Evolutionary conservation across 2,329 filamentous ascomycete genomes (phyloP).

Genomic region (Calonectria leucothoes): DNA sequence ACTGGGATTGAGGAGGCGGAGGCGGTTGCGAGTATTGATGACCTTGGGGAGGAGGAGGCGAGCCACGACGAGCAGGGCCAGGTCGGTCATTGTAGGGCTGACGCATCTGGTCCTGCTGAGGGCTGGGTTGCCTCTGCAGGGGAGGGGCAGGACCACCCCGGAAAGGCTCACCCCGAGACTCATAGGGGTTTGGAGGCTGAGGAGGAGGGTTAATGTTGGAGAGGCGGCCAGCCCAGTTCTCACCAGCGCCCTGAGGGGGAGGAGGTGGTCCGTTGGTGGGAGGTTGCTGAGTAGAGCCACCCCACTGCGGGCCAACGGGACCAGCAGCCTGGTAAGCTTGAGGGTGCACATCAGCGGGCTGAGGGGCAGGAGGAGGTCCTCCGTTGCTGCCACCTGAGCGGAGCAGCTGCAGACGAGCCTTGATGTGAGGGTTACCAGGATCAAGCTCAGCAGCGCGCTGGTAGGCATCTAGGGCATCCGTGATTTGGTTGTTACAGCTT

Average conservation of each 20-base stretch:
- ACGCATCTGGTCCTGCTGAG: constrained; percentile 75
- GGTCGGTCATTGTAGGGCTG: constrained; percentile 67
- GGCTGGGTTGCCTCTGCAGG: constrained; percentile 79
- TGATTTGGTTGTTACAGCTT: constrained; percentile 98
- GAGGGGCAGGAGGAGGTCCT: constrained; percentile 80
- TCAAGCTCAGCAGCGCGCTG: constrained; percentile 94
- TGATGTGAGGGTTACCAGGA: constrained; percentile 93
- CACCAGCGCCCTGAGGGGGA: constrained; percentile 68
- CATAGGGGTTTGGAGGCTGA: constrained; percentile 84
- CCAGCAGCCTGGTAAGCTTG: constrained; percentile 90
- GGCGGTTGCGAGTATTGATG: constrained; percentile 64
- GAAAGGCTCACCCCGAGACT: constrained; percentile 75
- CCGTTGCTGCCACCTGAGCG: constrained; percentile 83
- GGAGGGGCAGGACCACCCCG: constrained; percentile 75
- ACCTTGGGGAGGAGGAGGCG: constrained; percentile 62
- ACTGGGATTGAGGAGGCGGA: constrained; percentile 62
- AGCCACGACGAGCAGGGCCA: constrained; percentile 59
- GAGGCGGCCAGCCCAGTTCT: constrained; percentile 72
- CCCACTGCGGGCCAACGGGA: constrained; percentile 91
- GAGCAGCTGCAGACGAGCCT: constrained; percentile 89
- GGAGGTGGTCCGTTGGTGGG: constrained; percentile 68
- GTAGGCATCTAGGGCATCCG: constrained; percentile 95
- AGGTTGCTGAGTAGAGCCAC: constrained; percentile 74
- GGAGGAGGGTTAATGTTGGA: constrained; percentile 83
- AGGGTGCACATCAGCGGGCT: constrained; percentile 95